These are phyloP conservation scores for Phoenix dactylifera DNA, from an alignment of 176 grass and related monocot genomes.

Conservation along the genomic window DNA sequence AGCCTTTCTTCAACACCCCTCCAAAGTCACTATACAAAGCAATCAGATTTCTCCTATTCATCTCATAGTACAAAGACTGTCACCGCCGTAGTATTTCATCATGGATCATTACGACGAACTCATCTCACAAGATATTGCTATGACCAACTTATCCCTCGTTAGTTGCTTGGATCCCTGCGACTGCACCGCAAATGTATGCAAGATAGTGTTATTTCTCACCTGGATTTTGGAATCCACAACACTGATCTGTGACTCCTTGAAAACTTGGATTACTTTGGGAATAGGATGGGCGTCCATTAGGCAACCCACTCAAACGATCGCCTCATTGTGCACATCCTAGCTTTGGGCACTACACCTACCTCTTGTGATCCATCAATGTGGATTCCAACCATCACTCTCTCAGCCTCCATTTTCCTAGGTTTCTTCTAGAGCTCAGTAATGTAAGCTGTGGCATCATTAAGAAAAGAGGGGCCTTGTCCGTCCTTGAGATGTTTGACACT, in stretches of 20 bases:
- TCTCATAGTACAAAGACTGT: neutral
- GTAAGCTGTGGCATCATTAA: constrained; percentile 7
- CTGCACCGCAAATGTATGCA: constrained; percentile 8
- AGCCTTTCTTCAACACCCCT: neutral
- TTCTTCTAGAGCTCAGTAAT: constrained; percentile 11
- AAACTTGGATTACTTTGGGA: neutral
- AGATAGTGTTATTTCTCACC: neutral
- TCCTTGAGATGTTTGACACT: constrained; percentile 8
- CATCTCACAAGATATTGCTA: neutral
- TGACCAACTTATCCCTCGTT: constrained; percentile 6
- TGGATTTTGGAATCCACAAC: constrained; percentile 6
- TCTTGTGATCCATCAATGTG: neutral
- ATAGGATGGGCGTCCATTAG: neutral
- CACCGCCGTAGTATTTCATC: too few relatives aligned
- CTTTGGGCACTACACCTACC: neutral
- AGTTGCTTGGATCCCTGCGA: neutral
- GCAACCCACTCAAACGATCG: neutral
- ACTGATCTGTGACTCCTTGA: constrained; percentile 6
- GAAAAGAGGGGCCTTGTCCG: constrained; percentile 16
- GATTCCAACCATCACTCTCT: constrained; percentile 5
- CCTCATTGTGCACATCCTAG: neutral
- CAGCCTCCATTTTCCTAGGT: constrained; percentile 9
- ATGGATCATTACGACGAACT: neutral
- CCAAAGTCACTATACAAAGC: neutral
- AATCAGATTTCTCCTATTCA: neutral